Evolutionary conservation across 2,329 filamentous ascomycete species (phyloP).

Genomic region (Neonectria faginata): DNA sequence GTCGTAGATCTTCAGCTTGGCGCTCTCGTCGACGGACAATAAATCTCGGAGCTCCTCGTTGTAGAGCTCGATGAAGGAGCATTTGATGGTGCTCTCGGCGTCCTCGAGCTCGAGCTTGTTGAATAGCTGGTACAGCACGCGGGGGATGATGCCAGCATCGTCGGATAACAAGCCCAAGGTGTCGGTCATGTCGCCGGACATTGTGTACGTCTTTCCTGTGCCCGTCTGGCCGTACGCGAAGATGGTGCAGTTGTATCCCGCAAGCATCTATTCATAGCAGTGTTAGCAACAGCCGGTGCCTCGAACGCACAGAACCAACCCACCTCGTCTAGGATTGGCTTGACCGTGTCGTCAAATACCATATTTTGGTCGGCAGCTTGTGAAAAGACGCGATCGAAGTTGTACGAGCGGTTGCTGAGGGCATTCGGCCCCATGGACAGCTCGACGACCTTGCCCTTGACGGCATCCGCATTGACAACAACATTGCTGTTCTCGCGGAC

Average conservation of each 20-base stretch:
- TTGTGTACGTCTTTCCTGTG: conserved; percentile 98
- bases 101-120: conserved; percentile 82
- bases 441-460: conserved; percentile 85
- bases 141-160: conserved; percentile 93
- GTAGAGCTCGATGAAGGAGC: conserved; percentile 98
- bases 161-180: conserved; percentile 88
- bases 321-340: conserved; percentile 93
- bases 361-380: conserved; percentile 93
- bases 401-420: conserved; percentile 94
- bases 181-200: conserved; percentile 97
- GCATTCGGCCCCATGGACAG: conserved; percentile 93
- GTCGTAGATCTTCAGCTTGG: conserved; percentile 95
- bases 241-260: conserved; percentile 97
- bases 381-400: conserved; percentile 97
- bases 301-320: conserved; percentile 38
- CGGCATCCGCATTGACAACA: conserved; percentile 88
- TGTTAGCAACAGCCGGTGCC: conserved; percentile 12
- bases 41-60: conserved; percentile 97
- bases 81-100: conserved; percentile 90
- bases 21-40: conserved; percentile 81
- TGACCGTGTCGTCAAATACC: conserved; percentile 95
- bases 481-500: conserved; percentile 95
- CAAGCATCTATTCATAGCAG: conserved; percentile 75
- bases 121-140: conserved; percentile 89
- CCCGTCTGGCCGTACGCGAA: conserved; percentile 99